These are phyloP conservation scores for Pholiota molesta DNA, from an alignment of 768 basidiomycete species.

Conservation along the genomic window DNA sequence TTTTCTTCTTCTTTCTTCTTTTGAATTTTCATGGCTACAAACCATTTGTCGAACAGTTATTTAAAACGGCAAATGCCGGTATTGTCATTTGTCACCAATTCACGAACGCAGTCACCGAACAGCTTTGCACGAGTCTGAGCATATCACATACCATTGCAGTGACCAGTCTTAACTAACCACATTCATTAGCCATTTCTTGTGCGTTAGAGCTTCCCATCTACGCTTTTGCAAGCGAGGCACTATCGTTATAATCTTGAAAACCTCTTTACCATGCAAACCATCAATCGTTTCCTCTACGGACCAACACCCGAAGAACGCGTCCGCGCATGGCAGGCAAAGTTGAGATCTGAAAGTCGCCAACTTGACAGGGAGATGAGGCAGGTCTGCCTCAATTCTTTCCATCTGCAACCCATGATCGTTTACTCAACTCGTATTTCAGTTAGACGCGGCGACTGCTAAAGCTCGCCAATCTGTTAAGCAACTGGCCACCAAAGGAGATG, in stretches of 20 bases:
- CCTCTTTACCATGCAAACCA: conserved; percentile 65
- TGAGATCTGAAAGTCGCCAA: conserved; percentile 79
- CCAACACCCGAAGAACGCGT: conserved; percentile 96
- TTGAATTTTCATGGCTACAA: too few relatives aligned
- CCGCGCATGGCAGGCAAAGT: conserved; percentile 86
- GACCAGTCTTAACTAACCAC: background rate
- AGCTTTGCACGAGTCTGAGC: background rate
- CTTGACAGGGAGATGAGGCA: conserved; percentile 96
- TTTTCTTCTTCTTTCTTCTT: too few relatives aligned
- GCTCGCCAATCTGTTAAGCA: conserved; percentile 83
- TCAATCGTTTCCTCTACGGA: conserved; percentile 94
- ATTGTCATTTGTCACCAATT: too few relatives aligned
- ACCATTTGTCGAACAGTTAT: too few relatives aligned
- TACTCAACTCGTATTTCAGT: conserved; percentile 43
- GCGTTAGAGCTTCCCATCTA: too few relatives aligned
- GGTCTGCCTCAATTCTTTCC: conserved; percentile 56
- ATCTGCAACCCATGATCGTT: conserved; percentile 19
- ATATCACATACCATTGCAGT: background rate
- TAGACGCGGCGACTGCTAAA: conserved; percentile 82
- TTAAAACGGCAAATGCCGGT: background rate
- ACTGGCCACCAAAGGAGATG: conserved; percentile 88
- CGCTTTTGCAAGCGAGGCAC: too few relatives aligned
- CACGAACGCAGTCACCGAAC: background rate
- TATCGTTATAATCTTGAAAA: background rate
- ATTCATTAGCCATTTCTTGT: background rate